Base-by-base conservation (phyloP, 2,329 filamentous ascomycete species). In the Neonectria faginata region DNA sequence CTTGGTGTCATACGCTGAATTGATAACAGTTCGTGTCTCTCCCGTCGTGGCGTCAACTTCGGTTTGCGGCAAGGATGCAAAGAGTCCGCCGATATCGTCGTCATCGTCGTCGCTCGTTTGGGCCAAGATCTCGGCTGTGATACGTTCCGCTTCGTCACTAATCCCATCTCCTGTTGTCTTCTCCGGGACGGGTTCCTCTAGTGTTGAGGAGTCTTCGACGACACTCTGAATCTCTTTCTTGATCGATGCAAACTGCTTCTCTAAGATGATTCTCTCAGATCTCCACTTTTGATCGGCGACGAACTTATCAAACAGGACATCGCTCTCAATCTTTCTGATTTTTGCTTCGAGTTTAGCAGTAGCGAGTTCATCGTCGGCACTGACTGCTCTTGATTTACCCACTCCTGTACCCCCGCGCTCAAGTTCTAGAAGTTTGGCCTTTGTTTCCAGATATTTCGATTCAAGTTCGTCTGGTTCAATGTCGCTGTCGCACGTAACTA, bases 391-490 rank as follows among this genome's bases (percentile, higher is more conserved):
- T 7, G 65, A 66, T 61, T 67, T 68, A 41, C 66, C 76, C 11
- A 52, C 11, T 16, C 47, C 64, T 9, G 54, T 60, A 25, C 63
- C 66, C 33, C 64, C 68, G 12, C 88, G 84, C 67, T 90, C 85
- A 16, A 90, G 77, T 50, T 84, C 83, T 77, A 89, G 91, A n/a
- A 91, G 82, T 67, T 84, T 90, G 57, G 86, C 82, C 78, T 93
- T 94, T 18, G 92, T 87, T 16, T 90, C 88, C 20, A 99, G 73
- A 78, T 95, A 98, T 64, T 89, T 87, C 1, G 92, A 89, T 27
- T 94, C 83, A 61, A 95, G 82, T 44, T 91, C 86, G 67, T 94
- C 91, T 2, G 92, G 91, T 67, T 94, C 91, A 70, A 93, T 87
- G 65, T 92, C 90, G 72, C 87, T 88, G 74, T 92, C 88, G 64